Conservation (phyloP, 176 grass and related monocot genomes). For the Eremochloa ophiuroides region DNA sequence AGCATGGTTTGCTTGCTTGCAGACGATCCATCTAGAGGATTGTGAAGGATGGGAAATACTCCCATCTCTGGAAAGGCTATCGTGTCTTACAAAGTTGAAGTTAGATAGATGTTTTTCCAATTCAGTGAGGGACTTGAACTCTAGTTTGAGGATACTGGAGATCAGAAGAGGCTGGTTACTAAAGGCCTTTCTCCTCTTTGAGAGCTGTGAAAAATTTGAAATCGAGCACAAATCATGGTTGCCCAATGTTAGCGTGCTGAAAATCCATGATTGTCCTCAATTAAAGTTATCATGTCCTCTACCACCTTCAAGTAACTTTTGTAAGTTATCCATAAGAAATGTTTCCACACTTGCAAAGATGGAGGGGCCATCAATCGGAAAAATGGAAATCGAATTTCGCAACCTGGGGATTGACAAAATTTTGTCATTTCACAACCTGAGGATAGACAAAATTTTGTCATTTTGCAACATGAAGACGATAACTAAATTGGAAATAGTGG, state of each 20-base stretch:
- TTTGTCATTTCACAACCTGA: too few species aligned
- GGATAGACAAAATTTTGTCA: too few species aligned
- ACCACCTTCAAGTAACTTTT: not conserved
- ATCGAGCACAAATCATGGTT: slow-evolving; percentile 13
- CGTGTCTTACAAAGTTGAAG: too few species aligned
- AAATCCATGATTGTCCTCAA: not conserved
- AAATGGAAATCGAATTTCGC: not conserved
- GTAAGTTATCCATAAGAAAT: not conserved
- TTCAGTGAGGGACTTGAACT: not conserved
- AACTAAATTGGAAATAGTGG: too few species aligned
- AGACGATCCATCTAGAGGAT: slow-evolving; percentile 19
- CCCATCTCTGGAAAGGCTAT: too few species aligned
- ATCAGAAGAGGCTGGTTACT: not conserved
- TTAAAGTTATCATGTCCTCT: not conserved
- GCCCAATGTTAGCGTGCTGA: not conserved
- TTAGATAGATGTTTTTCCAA: slow-evolving; percentile 14
- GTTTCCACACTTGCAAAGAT: not conserved
- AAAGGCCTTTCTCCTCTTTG: not conserved
- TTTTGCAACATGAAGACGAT: too few species aligned
- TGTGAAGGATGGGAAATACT: slow-evolving; percentile 11
- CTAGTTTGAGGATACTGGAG: not conserved
- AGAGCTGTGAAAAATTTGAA: not conserved
- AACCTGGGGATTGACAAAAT: too few species aligned
- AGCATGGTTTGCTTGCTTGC: not conserved
- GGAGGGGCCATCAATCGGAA: not conserved